Base-by-base conservation (phyloP, 2,329 filamentous ascomycete species). In the Pleomassaria siparia region DNA sequence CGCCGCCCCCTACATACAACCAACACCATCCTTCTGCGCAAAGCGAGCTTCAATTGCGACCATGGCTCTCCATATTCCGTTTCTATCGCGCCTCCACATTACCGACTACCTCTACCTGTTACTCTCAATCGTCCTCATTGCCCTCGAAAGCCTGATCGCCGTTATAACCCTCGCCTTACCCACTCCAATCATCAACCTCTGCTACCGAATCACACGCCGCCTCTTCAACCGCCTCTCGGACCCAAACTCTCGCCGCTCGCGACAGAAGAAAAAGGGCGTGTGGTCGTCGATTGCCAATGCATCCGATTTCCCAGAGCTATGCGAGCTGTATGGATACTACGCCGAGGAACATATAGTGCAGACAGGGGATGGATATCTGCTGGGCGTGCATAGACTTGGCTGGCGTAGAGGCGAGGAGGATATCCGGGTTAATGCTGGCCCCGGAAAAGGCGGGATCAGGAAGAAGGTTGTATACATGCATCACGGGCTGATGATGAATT, bases 401-500 rank as follows among this genome's bases (percentile, higher is more conserved):
- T 95, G 88, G 82, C 83, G 81, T 49, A 87, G 84, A 60, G 90
- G 89, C 10, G 90, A 96, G 67, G 88, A 94, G 66, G 82, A 84
- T n/a, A 74, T 79, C 44, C 82, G 83, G 54, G 87, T 96, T 60
- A 96, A 96, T 66, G 76, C 78, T 42, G 87, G 87, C 0, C 75
- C 78, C 0, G 78, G 79, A 1, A 78, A 80, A 28, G 59, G 60
- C 39, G 64, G 64, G 13, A 59, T 88, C 22, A 81, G 80, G 71
- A 96, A 96, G 75, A 88, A 86, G 59, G 89, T 97, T 40, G 85
- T 94, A 6, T 99, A 97, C 69, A 76, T 99, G 54, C 94, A 99
- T 65, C 94, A 99, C 71, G 94, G 92, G 10, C 80, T 99, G 48
- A 81, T 99, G 65, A 99, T 99, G 94, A 97, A 96, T 72, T 96